Percentiles rank a stretch among this genome's conserved stretches.
These are phyloP conservation scores for Evansstolkia leycettana DNA, from an alignment of 495 filamentous ascomycete species.

Conservation along the genomic window DNA sequence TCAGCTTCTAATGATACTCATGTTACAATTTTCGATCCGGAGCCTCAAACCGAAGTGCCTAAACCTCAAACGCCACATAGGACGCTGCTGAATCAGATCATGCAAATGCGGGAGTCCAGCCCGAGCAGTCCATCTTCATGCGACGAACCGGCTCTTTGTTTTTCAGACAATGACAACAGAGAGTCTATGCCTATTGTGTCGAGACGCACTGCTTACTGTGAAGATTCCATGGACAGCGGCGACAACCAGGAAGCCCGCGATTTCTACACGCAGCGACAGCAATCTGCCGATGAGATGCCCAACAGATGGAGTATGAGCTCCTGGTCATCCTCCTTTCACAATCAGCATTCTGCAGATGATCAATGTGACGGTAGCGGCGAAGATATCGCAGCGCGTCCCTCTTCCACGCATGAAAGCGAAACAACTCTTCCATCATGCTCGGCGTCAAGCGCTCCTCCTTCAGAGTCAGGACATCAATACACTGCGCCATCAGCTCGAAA, in stretches of 20 bases:
- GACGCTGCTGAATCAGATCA: constrained; percentile 39
- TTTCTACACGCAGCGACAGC: constrained; percentile 8
- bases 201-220: constrained; percentile 28
- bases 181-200: constrained; percentile 54
- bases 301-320: constrained; percentile 41
- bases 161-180: constrained; percentile 39
- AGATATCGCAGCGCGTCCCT: constrained; percentile 13
- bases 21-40: constrained; percentile 57
- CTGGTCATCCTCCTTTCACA: constrained; percentile 37
- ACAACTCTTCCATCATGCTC: constrained; percentile 20
- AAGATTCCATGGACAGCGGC: constrained; percentile 17
- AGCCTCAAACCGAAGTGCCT: constrained; percentile 50
- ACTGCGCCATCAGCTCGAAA: constrained; percentile 9
- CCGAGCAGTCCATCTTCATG: constrained; percentile 31
- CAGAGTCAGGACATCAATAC: constrained; percentile 11
- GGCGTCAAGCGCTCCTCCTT: constrained; percentile 18
- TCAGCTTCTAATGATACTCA: constrained; percentile 40
- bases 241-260: constrained; percentile 18
- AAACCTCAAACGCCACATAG: constrained; percentile 27
- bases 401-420: constrained; percentile 13
- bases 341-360: constrained; percentile 29
- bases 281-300: constrained; percentile 11
- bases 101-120: constrained; percentile 37
- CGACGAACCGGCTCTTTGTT: constrained; percentile 38
- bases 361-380: constrained; percentile 23